phyloP scores from a whole-genome alignment of 2,329 filamentous ascomycete genomes.

The Aspergillus pseudoviridinutans region DNA sequence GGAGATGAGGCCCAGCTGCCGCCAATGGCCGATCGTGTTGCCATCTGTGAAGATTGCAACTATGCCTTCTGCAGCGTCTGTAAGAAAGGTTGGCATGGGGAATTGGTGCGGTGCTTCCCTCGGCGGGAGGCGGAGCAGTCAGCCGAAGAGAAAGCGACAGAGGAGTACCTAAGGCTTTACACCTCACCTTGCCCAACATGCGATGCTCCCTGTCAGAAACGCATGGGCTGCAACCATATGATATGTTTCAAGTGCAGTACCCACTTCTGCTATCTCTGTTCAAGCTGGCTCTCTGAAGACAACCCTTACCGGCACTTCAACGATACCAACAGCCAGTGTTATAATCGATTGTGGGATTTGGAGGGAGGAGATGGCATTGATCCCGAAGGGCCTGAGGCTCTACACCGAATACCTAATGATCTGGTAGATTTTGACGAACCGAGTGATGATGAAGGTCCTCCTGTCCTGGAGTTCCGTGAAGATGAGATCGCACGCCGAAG shows the following conservation, averaged over 20 bases:
- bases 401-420: conserved; percentile 38
- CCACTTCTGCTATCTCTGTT: conserved; percentile 94
- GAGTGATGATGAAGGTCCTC: conserved; percentile 27
- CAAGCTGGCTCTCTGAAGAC: conserved; percentile 72
- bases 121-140: conserved; percentile 65
- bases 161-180: conserved; percentile 76
- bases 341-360: conserved; percentile 83
- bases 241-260: conserved; percentile 83
- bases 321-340: conserved; percentile 64
- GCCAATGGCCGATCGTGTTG: conserved; percentile 62
- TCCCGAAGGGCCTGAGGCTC: conserved; percentile 37
- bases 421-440: conserved; percentile 36
- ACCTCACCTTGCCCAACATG: conserved; percentile 90
- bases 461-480: conserved; percentile 22
- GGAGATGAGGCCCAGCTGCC: conserved; percentile 41
- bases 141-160: conserved; percentile 78
- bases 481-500: conserved; percentile 23
- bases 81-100: conserved; percentile 85
- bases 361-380: conserved; percentile 68
- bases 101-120: conserved; percentile 68
- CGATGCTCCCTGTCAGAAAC: conserved; percentile 79
- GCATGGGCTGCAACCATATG: conserved; percentile 95
- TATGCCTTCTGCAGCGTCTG: conserved; percentile 84
- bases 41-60: conserved; percentile 81
- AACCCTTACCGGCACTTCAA: conserved; percentile 94